Base-by-base conservation (phyloP, 345 rosid genomes). In the Diplotaxis tenuifolia region DNA sequence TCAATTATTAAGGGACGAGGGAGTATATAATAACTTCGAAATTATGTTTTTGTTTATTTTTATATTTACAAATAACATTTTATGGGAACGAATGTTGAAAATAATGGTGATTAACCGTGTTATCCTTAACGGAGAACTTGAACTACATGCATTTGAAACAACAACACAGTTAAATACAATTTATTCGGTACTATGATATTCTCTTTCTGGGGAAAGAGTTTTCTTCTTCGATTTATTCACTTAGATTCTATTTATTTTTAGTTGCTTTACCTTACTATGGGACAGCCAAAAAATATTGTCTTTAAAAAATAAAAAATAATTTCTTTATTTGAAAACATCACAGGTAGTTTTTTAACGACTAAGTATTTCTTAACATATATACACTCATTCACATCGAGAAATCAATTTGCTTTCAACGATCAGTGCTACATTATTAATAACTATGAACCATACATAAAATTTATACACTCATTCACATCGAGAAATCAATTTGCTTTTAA, bases 151-250 rank as follows among this genome's bases (percentile, higher is more conserved):
- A 74, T 66, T 66, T 32, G 53, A 74, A 74, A 55, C 56, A 54
- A 36, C 40, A 28, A 21, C 25, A 45, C 27, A 56, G 28, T 60
- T 62, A 63, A 36, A 36, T 53, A n/a, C n/a, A 36, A 14, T 55
- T 54, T 72, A 31, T 55, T 65, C 36, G 65, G 65, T 65, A 65
- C 45, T 66, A 31, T 74, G 56, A 47, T 74, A 66, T 22, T 49
- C 61, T 31, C 53, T 65, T 66, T 65, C 40, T 3, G 62, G 15
- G 67, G 50, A 74, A 74, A 74, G 53, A 6, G 66, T 45, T 31
- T 57, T 57, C 52, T 40, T 73, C 52, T 64, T 72, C 54, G 63
- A 54, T 64, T 38, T 64, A 29, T 66, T 27, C 77, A 66, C 63
- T 29, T 32, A 11, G 42, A 53, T 72, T 52, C 20, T 50, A 27